Evolutionary conservation across 1,284 basidiomycete genomes (phyloP).

Genomic region (Melampsora occidentalis): DNA sequence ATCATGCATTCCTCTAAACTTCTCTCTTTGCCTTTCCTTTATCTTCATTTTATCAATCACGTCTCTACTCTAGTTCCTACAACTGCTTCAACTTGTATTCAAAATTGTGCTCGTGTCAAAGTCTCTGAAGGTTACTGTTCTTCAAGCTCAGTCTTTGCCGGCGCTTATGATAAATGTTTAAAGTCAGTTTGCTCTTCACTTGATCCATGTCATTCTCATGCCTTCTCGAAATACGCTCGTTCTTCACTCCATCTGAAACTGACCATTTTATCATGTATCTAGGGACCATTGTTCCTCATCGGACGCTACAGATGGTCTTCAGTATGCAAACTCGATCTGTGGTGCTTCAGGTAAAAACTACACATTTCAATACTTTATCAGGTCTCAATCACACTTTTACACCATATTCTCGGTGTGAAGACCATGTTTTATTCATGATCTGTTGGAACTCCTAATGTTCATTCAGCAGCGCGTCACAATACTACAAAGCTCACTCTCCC

Average conservation of each 20-base stretch:
- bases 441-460: background rate
- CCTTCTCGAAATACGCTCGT: background rate
- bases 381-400: too few species aligned
- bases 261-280: background rate
- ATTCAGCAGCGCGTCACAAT: too few species aligned
- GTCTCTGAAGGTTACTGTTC: constrained; percentile 39
- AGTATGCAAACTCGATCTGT: constrained; percentile 12
- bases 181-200: constrained; percentile 1
- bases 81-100: constrained; percentile 26
- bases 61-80: constrained; percentile 9
- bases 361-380: too few species aligned
- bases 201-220: too few species aligned
- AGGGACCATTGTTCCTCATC: constrained; percentile 26
- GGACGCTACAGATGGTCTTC: constrained; percentile 10
- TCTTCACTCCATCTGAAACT: background rate
- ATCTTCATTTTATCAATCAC: too few species aligned
- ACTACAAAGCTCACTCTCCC: background rate
- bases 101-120: constrained; percentile 37
- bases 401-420: background rate
- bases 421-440: background rate
- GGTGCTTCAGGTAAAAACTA: background rate
- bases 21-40: too few species aligned
- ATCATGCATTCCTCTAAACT: too few species aligned
- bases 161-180: constrained; percentile 30
- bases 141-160: background rate